A percentile compares a stretch with the other conserved stretches of the same genome.
Conservation (phyloP, 345 rosid species). For the Ricinus communis region DNA sequence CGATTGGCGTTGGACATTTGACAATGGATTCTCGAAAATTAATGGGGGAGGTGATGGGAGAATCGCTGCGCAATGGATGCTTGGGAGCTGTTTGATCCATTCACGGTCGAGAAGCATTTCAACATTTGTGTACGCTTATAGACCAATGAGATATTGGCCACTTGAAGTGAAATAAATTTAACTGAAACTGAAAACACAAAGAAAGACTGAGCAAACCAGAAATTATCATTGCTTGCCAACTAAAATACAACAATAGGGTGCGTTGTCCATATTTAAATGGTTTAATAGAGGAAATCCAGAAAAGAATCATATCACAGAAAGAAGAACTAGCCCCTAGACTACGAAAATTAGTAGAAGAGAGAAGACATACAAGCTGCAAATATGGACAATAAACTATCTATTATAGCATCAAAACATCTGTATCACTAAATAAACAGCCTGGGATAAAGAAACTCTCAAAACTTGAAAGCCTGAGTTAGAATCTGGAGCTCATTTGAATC, state of each 20-base stretch:
- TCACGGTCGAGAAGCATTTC: too few species aligned
- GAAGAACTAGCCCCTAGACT: background rate
- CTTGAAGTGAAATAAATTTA: too few species aligned
- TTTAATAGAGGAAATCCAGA: background rate
- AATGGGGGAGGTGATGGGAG: too few species aligned
- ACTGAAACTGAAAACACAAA: too few species aligned
- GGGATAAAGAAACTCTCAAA: background rate
- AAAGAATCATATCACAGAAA: background rate
- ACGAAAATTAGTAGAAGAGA: background rate
- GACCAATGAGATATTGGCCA: too few species aligned
- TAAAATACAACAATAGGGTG: background rate
- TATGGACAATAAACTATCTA: too few species aligned
- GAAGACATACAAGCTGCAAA: background rate
- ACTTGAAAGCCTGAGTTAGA: conserved; percentile 25
- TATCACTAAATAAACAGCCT: background rate
- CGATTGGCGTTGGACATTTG: too few species aligned
- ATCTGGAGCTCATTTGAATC: conserved; percentile 61
- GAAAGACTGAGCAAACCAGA: too few species aligned
- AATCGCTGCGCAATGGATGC: too few species aligned
- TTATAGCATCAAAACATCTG: background rate
- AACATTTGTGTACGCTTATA: too few species aligned
- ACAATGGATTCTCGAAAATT: too few species aligned
- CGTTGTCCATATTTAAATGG: background rate
- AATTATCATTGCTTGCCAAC: background rate
- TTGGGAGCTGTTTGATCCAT: too few species aligned